phyloP scores from a whole-genome alignment of 805 yeast species.

The Candida maris region DNA sequence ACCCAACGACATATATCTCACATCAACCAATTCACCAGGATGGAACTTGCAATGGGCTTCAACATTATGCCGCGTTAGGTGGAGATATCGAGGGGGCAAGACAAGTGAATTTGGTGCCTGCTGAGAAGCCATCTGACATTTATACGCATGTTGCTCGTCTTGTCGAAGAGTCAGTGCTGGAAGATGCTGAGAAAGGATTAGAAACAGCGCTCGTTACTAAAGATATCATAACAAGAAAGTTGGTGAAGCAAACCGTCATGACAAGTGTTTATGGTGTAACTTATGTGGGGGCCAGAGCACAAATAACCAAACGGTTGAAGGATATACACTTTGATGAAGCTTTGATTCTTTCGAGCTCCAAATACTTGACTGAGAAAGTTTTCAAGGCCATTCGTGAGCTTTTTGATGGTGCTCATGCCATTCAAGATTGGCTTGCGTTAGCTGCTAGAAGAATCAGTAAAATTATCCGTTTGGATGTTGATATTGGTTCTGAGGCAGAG shows the following conservation, averaged over 20 bases:
- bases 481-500: conserved; percentile 50
- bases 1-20: conserved; percentile 63
- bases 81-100: conserved; percentile 81
- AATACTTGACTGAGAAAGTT: conserved; percentile 73
- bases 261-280: conserved; percentile 98
- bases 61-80: conserved; percentile 84
- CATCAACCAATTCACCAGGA: conserved; percentile 82
- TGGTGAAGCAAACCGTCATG: conserved; percentile 97
- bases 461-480: conserved; percentile 67
- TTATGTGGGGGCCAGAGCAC: conserved; percentile 86
- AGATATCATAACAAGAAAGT: conserved; percentile 73
- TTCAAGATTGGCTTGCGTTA: conserved; percentile 94
- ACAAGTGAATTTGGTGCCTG: conserved; percentile 72
- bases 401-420: conserved; percentile 87
- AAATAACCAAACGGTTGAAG: conserved; percentile 73
- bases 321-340: conserved; percentile 45
- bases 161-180: conserved; percentile 52
- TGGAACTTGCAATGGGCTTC: conserved; percentile 84
- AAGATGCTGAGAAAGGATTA: conserved; percentile 51
- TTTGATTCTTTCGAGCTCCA: conserved; percentile 38
- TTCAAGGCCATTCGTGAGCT: conserved; percentile 80
- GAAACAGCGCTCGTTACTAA: conserved; percentile 51
- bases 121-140: conserved; percentile 73
- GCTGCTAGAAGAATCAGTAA: conserved; percentile 79
- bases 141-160: conserved; percentile 66